Evolutionary conservation across 116 monocot species (phyloP).

Genomic region (Iris pallida): DNA sequence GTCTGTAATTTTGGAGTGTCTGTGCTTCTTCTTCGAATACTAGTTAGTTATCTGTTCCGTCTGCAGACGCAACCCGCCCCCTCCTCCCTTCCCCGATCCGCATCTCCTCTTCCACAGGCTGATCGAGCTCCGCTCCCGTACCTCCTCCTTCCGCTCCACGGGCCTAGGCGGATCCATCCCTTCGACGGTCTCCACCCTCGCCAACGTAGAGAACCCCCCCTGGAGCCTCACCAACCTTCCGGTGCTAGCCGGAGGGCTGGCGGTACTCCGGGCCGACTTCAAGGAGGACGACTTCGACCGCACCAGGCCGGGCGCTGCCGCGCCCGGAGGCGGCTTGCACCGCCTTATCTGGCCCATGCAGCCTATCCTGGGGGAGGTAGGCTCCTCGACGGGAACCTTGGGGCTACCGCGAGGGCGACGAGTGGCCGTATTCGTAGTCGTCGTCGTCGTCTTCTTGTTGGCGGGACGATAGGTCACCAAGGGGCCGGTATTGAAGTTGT

Average conservation of each 20-base stretch:
- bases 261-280: background rate
- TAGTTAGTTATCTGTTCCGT: too few species aligned
- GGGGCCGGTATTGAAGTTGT: background rate
- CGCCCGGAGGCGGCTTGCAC: background rate
- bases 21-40: too few species aligned
- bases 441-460: too few species aligned
- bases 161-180: conserved; percentile 29
- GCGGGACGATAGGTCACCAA: too few species aligned
- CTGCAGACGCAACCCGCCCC: too few species aligned
- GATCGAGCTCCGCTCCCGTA: background rate
- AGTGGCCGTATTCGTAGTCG: too few species aligned
- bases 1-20: too few species aligned
- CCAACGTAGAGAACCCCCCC: background rate
- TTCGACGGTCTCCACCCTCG: background rate
- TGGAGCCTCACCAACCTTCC: background rate
- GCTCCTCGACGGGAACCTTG: background rate
- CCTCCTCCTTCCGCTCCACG: conserved; percentile 7
- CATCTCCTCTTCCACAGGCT: conserved; percentile 25
- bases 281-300: background rate
- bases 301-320: background rate
- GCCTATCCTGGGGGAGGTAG: conserved; percentile 17
- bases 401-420: background rate
- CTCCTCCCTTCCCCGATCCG: conserved; percentile 4
- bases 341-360: conserved; percentile 25
- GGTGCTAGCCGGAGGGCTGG: too few species aligned